Evolutionary conservation across 768 basidiomycete genomes (phyloP).

Genomic region (Psilocybe sp.): DNA sequence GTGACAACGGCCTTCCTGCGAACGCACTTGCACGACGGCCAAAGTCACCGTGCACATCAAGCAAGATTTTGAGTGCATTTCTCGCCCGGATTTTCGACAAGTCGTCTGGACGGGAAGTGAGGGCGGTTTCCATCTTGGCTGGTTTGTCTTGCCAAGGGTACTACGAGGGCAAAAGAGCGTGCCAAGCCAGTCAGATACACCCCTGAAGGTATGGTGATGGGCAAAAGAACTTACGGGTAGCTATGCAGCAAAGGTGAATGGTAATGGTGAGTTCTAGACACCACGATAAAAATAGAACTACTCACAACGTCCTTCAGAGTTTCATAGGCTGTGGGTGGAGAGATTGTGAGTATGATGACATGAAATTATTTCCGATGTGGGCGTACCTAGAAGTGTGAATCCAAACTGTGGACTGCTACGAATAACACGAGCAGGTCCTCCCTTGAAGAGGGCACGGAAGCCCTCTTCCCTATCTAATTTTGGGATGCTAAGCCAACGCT

Average conservation of each 20-base stretch:
- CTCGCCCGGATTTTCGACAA: conserved; percentile 87
- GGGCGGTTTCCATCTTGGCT: conserved; percentile 64
- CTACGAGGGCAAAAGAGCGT: conserved; percentile 34
- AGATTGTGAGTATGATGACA: conserved; percentile 14
- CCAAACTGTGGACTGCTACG: conserved; percentile 94
- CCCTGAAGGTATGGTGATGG: conserved; percentile 14
- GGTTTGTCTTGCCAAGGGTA: conserved; percentile 80
- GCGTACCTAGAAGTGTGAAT: conserved; percentile 74
- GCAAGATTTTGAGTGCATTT: conserved; percentile 89
- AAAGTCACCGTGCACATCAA: conserved; percentile 91
- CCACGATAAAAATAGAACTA: conserved; percentile 16
- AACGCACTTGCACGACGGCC: conserved; percentile 51
- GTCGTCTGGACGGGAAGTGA: conserved; percentile 74
- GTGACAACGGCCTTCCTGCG: conserved; percentile 34
- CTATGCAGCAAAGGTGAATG: conserved; percentile 24
- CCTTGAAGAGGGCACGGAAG: conserved; percentile 87
- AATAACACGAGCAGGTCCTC: conserved; percentile 83
- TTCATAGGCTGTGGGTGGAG: conserved; percentile 34
- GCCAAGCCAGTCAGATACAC: conserved; percentile 17
- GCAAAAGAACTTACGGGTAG: conserved; percentile 41
- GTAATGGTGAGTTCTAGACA: conserved; percentile 14
- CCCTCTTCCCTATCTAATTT: conserved; percentile 81
- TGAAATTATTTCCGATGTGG: conserved; percentile 1
- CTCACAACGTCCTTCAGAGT: conserved; percentile 44
- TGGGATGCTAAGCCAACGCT: conserved; percentile 13